Evolutionary conservation across 192 early-diverging fungal genomes (phyloP).

Genomic region (Coemansia pectinata): DNA sequence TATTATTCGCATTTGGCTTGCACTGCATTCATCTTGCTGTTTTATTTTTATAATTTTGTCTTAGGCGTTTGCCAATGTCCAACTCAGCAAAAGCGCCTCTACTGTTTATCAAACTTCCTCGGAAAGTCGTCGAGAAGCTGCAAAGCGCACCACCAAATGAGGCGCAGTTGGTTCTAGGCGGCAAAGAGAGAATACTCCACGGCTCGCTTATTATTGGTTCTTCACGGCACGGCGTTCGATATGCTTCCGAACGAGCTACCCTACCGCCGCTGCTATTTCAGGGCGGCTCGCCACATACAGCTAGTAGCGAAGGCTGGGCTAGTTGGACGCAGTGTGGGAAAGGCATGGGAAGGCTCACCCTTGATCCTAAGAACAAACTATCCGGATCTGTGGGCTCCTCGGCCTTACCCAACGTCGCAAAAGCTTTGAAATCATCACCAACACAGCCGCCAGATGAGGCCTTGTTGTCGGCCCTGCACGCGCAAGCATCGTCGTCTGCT

Average conservation of each 20-base stretch:
- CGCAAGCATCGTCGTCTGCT: not conserved
- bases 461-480: not conserved
- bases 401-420: not conserved
- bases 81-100: constrained; percentile 22
- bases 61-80: constrained; percentile 8
- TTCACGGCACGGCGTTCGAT: constrained; percentile 41
- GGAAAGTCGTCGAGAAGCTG: constrained; percentile 39
- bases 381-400: not conserved
- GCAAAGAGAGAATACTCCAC: constrained; percentile 41
- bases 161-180: constrained; percentile 35
- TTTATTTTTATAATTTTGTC: not conserved
- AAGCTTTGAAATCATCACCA: not conserved
- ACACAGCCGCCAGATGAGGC: not conserved
- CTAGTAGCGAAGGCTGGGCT: constrained; percentile 22
- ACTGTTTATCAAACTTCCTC: constrained; percentile 36
- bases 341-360: constrained; percentile 40
- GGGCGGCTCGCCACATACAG: constrained; percentile 15
- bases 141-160: constrained; percentile 15
- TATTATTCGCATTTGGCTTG: not conserved
- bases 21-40: constrained; percentile 2
- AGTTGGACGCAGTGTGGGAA: constrained; percentile 39
- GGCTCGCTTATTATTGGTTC: constrained; percentile 26
- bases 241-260: constrained; percentile 32
- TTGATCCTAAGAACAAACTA: constrained; percentile 9
- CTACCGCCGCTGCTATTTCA: constrained; percentile 41